phyloP scores from a whole-genome alignment of 805 yeast genomes.

The Maudiozyma turicensis region DNA sequence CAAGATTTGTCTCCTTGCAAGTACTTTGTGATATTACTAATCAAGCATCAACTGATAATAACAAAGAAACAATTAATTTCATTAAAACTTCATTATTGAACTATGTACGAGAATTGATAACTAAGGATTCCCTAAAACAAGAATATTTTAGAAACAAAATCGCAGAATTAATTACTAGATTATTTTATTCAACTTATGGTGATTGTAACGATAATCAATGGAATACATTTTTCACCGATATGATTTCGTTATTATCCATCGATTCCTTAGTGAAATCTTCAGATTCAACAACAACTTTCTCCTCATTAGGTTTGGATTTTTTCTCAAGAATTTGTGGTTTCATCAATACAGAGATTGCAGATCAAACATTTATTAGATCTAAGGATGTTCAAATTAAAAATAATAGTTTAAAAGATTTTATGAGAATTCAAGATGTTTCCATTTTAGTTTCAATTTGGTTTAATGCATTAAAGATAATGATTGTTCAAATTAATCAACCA shows the following conservation, averaged over 20 bases:
- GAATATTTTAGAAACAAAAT: constrained; percentile 28
- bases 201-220: constrained; percentile 24
- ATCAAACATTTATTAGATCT: constrained; percentile 69
- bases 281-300: constrained; percentile 15
- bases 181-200: constrained; percentile 27
- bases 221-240: constrained; percentile 26
- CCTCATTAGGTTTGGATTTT: constrained; percentile 49
- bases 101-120: constrained; percentile 16
- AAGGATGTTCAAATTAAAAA: constrained; percentile 55
- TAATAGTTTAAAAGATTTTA: constrained; percentile 66
- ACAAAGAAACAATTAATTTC: constrained; percentile 9
- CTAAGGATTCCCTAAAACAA: constrained; percentile 15
- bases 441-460: constrained; percentile 60
- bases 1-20: constrained; percentile 27
- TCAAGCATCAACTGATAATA: constrained; percentile 5
- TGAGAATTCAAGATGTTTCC: constrained; percentile 68
- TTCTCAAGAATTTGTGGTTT: constrained; percentile 63
- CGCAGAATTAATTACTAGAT: constrained; percentile 25
- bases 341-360: constrained; percentile 89
- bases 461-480: constrained; percentile 26
- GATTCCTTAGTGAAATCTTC: constrained; percentile 5
- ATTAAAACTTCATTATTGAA: constrained; percentile 19
- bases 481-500: constrained; percentile 3
- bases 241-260: constrained; percentile 18
- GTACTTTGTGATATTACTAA: constrained; percentile 18